Evolutionary conservation across 495 filamentous ascomycete species (phyloP).

Genomic region (Neurospora cerealis): DNA sequence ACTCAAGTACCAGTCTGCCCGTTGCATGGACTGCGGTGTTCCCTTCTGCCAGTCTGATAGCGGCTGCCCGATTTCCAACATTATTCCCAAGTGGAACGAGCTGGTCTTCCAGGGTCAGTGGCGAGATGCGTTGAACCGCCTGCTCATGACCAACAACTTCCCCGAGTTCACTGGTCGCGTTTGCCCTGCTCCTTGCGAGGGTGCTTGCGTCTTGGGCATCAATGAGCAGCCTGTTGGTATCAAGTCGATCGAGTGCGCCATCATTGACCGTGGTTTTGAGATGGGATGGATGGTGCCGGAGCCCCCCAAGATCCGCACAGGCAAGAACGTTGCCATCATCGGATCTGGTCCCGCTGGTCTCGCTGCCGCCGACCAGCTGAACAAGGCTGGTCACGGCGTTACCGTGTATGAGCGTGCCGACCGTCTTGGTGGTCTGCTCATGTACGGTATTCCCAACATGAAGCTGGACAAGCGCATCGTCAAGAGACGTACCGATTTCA

Average conservation of each 20-base stretch:
- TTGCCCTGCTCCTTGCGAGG: constrained; percentile 95
- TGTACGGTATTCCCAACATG: constrained; percentile 99
- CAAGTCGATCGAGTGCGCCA: constrained; percentile 98
- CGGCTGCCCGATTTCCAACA: constrained; percentile 97
- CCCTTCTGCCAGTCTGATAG: constrained; percentile 98
- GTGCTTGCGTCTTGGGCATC: constrained; percentile 95
- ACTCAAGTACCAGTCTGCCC: constrained; percentile 95
- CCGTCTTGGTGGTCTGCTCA: constrained; percentile 85
- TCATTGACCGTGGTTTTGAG: constrained; percentile 98
- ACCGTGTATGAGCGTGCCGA: constrained; percentile 96
- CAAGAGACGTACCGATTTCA: constrained; percentile 90
- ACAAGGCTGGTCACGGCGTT: constrained; percentile 82
- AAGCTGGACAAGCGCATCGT: constrained; percentile 99
- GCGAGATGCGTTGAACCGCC: constrained; percentile 87
- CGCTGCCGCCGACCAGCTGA: constrained; percentile 88
- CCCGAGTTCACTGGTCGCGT: constrained; percentile 98
- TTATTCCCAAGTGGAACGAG: constrained; percentile 99
- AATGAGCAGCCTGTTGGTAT: constrained; percentile 97
- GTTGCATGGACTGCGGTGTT: constrained; percentile 99
- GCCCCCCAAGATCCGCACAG: constrained; percentile 70
- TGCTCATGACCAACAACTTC: constrained; percentile 99
- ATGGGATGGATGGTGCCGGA: constrained; percentile 97
- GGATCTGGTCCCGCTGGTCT: constrained; percentile 93
- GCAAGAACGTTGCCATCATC: constrained; percentile 86
- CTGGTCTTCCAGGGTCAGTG: constrained; percentile 85